phyloP scores from a whole-genome alignment of 2,329 filamentous ascomycete species.

The Alternaria burnsii region DNA sequence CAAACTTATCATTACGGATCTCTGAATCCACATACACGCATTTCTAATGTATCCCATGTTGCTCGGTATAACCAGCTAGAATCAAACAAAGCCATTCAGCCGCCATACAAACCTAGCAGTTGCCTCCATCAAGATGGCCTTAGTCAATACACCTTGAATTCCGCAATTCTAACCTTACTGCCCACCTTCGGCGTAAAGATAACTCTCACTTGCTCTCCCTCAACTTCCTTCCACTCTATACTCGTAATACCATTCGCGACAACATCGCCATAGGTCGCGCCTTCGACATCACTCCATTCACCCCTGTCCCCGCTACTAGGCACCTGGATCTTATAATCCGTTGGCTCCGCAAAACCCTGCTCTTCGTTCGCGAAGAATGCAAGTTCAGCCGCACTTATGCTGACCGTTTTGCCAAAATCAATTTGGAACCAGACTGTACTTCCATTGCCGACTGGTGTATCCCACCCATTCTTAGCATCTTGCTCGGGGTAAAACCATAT shows the following conservation, averaged over 20 bases:
- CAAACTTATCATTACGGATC: neutral
- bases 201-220: constrained; percentile 40
- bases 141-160: constrained; percentile 49
- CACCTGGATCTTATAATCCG: constrained; percentile 42
- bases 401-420: constrained; percentile 45
- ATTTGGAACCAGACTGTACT: constrained; percentile 50
- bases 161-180: constrained; percentile 47
- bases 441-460: constrained; percentile 40
- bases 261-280: constrained; percentile 26
- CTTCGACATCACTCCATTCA: constrained; percentile 42
- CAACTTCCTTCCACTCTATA: constrained; percentile 39
- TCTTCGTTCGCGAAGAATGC: constrained; percentile 47
- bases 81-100: neutral
- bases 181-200: constrained; percentile 45
- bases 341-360: constrained; percentile 42
- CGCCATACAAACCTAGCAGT: neutral
- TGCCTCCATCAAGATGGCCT: neutral
- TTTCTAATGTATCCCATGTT: neutral
- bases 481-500: constrained; percentile 51
- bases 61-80: neutral
- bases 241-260: constrained; percentile 52
- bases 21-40: neutral
- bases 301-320: constrained; percentile 16
- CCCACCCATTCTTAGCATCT: constrained; percentile 52
- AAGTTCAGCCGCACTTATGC: constrained; percentile 46